Base-by-base conservation (phyloP, 345 rosid genomes). In the Fremontodendron californicum region DNA sequence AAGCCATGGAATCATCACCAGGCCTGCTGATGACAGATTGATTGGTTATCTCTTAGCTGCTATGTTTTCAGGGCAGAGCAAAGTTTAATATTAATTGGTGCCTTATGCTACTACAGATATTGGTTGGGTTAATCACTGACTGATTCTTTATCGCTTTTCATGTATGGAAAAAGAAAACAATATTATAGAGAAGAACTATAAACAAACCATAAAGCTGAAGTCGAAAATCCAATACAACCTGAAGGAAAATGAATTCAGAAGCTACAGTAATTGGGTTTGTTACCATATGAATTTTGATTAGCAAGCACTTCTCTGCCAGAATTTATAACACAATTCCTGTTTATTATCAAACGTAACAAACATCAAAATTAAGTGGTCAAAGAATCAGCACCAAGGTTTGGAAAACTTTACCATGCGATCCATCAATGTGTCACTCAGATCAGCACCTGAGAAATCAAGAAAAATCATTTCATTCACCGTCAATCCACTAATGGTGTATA, bases 391-490 rank as follows among this genome's bases (percentile, higher is more conserved):
- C 11, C 9, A 57, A 54, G 48, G 29, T n/a, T 69, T 13, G 55
- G 43, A 19, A 75, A 48, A 77, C 13, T 19, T 77, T 88, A 93
- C 99, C 99, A 95, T 95, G 16, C 99, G 92, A 84, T 95, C 99
- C 99, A 95, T 95, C 83, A 95, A 85, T 67, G 99, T 95, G 85
- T 93, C 99, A 18, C 98, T 95, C 85, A 95, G 86, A 84, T 95
- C 99, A 9, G 99, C 99, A 79, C 98, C 99, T 93, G 90, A 66
- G 64, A 2, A 61, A 15, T 61, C 15, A 31, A 0, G 66, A 31
- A 15, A 61, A 29, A 31, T 31, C n/a, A 61, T 6, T 16, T 61
- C 39, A 48, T 5, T 39, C 3, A 39, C 40, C 5, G 5, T 5
- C 40, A 39, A 39, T 39, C 7, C 40, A 39, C 7, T 0, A 39